Base-by-base conservation (phyloP, 1,139 yeast genomes). In the Magnusiomyces magnusii region DNA sequence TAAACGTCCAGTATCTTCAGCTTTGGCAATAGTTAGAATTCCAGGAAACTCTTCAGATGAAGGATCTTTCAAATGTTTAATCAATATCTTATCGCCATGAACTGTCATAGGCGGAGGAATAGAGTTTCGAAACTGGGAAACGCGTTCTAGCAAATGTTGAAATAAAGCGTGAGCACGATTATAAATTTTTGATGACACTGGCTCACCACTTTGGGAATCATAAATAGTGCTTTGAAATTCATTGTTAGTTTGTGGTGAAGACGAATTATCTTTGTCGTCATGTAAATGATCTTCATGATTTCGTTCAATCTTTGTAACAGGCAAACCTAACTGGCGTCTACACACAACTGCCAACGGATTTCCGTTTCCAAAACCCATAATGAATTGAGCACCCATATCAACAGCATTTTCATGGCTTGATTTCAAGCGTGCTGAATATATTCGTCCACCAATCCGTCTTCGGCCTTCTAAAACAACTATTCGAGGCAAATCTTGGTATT, bases 361-460 rank as follows among this genome's bases (percentile, higher is more conserved):
- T 1, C 79, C 79, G 50, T 73, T 70, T 19, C 76, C 76, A 57
- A 72, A 76, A 0, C 79, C 79, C 61, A 73, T 68, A 21, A 76
- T 67, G 21, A 76, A 67, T 42, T 74, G 77, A 10, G 77, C 79
- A 24, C 79, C 79, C 5, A 76, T 69, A 61, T 76, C 79, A 2
- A 74, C 76, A 36, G 66, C 63, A 34, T 64, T 61, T 13, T 64
- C 62, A 17, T 63, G 63, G 49, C 66, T 67, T n/a, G 65, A 61
- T 56, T 68, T 66, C 54, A 75, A 65, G 13, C 71, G 70, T 3
- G 76, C 76, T 2, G 78, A 70, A 63, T 75, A 75, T 5, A 76
- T 72, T 9, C 80, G 69, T 1, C 80, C 80, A 34, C 80, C 80
- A 34, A 76, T 73, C 34, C 80, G 67, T 24, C 73, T 63, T 51